Base-by-base conservation (phyloP, 805 yeast genomes). In the Martiniozyma abietophila region DNA sequence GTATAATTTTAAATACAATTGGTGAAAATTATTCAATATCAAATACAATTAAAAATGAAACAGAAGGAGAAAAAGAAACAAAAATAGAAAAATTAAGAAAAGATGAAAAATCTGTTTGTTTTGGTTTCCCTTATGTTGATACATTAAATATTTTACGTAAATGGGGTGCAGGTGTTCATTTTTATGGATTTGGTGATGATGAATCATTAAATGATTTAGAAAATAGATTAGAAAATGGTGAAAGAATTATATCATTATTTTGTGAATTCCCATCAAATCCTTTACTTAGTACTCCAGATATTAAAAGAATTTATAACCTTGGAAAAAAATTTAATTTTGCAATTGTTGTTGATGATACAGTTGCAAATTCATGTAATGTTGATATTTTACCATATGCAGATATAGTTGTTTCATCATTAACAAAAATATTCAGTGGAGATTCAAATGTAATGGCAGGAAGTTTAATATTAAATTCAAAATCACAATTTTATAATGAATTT, bases 181-280 rank as follows among this genome's bases (percentile, higher is more conserved):
- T 86, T 54, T 75, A 77, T 44, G 96, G 96, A 4, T 62, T 73
- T 45, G 96, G 95, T 15, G 94, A 84, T 48, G 79, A 75, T 38
- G 67, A 64, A 17, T 69, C 85, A 1, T 56, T 86, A 32, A 74
- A 66, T 34, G 76, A 76, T 33, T 58, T 92, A 26, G 92, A 84
- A 49, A 46, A 47, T 5, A 60, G 69, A 31, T 66, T 92, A 38
- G 71, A 68, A 35, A 41, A 69, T 0, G 86, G 86, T 12, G 78
- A 73, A 44, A 71, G 68, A 39, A 74, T 83, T n/a, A 54, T 82
- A 45, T 82, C 83, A 0, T 67, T 92, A 25, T 83, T 84, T 51
- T 80, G 95, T 53, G 98, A 92, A 57, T 80, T 94, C 41, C 98
- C 99, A 2, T 80, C 95, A 0, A 88, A 88, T 55, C 97, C 97